Evolutionary conservation across 2,329 filamentous ascomycete genomes (phyloP).

Genomic region (Diplodia intermedia): DNA sequence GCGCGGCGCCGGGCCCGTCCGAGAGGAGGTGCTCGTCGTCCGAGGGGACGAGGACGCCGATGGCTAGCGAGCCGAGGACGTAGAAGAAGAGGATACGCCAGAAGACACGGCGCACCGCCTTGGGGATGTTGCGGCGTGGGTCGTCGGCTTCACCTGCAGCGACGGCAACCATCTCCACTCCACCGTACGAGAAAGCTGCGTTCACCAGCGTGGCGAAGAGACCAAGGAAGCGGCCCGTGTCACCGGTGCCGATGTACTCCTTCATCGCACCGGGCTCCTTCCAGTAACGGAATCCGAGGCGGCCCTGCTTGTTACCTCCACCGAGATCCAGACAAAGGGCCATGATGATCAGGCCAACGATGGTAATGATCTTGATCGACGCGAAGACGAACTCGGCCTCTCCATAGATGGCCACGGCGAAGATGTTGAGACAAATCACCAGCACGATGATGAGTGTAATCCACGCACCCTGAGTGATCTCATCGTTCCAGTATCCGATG

Average conservation of each 20-base stretch:
- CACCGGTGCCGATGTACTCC: slow-evolving; percentile 64
- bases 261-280: slow-evolving; percentile 59
- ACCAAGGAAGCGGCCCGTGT: slow-evolving; percentile 56
- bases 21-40: slow-evolving; percentile 59
- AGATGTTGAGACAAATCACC: slow-evolving; percentile 31
- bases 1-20: slow-evolving; percentile 47
- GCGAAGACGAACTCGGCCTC: slow-evolving; percentile 58
- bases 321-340: slow-evolving; percentile 37
- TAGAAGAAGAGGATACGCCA: slow-evolving; percentile 66
- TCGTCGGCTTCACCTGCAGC: slow-evolving; percentile 52
- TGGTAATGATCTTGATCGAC: slow-evolving; percentile 53
- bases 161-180: slow-evolving; percentile 46
- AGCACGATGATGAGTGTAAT: slow-evolving; percentile 38
- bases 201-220: slow-evolving; percentile 49
- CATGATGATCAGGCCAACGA: slow-evolving; percentile 54
- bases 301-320: slow-evolving; percentile 62
- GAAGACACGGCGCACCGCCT: slow-evolving; percentile 62
- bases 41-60: slow-evolving; percentile 66
- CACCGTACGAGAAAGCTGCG: slow-evolving; percentile 51
- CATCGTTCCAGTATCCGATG: slow-evolving; percentile 51
- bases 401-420: slow-evolving; percentile 37
- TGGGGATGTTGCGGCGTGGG: slow-evolving; percentile 57
- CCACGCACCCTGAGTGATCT: slow-evolving; percentile 30
- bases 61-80: slow-evolving; percentile 57
- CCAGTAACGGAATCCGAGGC: slow-evolving; percentile 73